Conservation (phyloP, 345 rosid genomes). For the Salix suchowensis region DNA sequence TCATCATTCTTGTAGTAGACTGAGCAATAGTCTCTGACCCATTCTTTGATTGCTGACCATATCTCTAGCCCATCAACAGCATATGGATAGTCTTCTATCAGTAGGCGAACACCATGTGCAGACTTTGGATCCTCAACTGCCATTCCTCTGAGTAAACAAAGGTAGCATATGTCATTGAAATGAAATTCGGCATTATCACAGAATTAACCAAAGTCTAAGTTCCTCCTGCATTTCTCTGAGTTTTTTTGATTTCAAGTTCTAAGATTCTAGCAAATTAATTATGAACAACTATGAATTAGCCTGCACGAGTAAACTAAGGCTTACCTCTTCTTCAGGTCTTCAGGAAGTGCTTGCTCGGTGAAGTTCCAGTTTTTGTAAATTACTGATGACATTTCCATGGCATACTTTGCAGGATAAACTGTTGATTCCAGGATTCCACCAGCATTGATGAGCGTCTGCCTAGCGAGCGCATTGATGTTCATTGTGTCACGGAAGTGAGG, state of each 20-base stretch:
- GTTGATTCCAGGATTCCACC: constrained; percentile 32
- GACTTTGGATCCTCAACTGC: constrained; percentile 26
- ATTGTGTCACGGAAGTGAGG: constrained; percentile 40
- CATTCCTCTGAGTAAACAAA: constrained; percentile 27
- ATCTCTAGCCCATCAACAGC: constrained; percentile 45
- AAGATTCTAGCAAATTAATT: background rate
- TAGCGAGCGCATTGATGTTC: constrained; percentile 28
- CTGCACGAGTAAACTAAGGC: too few relatives aligned
- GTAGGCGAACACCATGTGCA: constrained; percentile 23
- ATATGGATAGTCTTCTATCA: constrained; percentile 33
- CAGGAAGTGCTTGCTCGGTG: constrained; percentile 35
- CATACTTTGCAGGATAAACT: constrained; percentile 32
- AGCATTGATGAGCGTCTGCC: constrained; percentile 34
- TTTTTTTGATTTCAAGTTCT: background rate
- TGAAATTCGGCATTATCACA: background rate
- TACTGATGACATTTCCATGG: constrained; percentile 33
- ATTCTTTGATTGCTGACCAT: constrained; percentile 33
- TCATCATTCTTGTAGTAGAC: constrained; percentile 29
- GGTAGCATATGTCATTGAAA: background rate
- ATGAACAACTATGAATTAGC: background rate
- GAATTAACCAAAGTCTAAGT: background rate
- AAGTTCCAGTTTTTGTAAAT: constrained; percentile 36
- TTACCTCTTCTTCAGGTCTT: constrained; percentile 35
- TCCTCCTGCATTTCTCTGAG: background rate
- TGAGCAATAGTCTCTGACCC: constrained; percentile 37